Evolutionary conservation across 2,329 filamentous ascomycete species (phyloP).

Genomic region (Talaromyces islandicus): DNA sequence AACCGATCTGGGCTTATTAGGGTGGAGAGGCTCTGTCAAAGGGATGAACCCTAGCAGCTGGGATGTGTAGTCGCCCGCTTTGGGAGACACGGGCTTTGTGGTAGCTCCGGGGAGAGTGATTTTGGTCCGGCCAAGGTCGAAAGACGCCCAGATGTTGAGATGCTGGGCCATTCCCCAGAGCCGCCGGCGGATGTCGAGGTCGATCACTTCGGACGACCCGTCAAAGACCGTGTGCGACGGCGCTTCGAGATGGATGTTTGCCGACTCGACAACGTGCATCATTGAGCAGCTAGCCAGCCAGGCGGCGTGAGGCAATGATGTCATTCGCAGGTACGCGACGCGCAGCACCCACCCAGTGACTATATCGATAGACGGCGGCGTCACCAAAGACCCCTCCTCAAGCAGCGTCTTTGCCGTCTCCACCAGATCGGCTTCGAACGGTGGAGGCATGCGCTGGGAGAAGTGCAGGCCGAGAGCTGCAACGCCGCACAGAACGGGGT

Average conservation of each 20-base stretch:
- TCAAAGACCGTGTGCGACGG: conserved; percentile 9
- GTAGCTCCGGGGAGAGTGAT: conserved; percentile 42
- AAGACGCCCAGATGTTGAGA: conserved; percentile 55
- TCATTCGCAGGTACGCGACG: conserved; percentile 48
- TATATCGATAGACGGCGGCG: conserved; percentile 23
- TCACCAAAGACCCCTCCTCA: conserved; percentile 32
- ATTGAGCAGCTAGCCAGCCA: conserved; percentile 17
- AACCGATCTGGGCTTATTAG: conserved; percentile 38
- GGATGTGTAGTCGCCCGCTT: conserved; percentile 37
- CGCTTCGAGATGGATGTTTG: conserved; percentile 30
- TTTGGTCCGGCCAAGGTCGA: conserved; percentile 52
- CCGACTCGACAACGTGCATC: conserved; percentile 53
- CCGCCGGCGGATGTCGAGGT: conserved; percentile 36
- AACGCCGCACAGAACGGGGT: conserved; percentile 50
- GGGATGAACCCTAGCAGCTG: conserved; percentile 51
- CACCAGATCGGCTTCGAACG: conserved; percentile 42
- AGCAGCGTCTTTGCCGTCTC: conserved; percentile 43
- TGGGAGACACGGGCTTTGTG: conserved; percentile 33
- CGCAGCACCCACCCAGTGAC: conserved; percentile 47
- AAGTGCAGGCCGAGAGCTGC: conserved; percentile 51
- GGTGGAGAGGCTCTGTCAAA: conserved; percentile 50
- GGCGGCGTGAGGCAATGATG: conserved; percentile 47
- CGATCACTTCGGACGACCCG: conserved; percentile 1
- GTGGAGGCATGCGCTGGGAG: conserved; percentile 38
- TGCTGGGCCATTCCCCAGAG: conserved; percentile 50